Evolutionary conservation across 176 grass and related monocot genomes (phyloP).

Genomic region (Elymus sibiricus): DNA sequence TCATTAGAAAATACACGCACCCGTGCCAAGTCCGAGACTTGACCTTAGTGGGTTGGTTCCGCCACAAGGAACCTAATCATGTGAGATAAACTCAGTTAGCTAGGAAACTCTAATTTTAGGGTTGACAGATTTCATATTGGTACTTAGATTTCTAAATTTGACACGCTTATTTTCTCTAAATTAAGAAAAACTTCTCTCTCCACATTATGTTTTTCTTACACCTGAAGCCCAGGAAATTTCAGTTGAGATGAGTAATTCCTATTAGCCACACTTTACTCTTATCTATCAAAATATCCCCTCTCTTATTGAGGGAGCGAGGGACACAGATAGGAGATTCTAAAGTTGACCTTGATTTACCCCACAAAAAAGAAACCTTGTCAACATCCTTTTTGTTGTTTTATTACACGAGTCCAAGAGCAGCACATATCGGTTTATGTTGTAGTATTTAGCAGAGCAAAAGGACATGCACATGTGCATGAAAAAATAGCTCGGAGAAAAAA

Average conservation of each 20-base stretch:
- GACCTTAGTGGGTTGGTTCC: too few species aligned
- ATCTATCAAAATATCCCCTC: neutral
- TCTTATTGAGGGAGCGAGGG: neutral
- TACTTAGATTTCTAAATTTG: neutral
- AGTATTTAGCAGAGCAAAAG: too few species aligned
- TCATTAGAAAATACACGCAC: too few species aligned
- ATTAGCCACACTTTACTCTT: neutral
- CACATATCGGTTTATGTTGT: neutral
- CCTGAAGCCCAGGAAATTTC: neutral
- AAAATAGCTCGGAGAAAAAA: constrained; percentile 13
- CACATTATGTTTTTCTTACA: neutral
- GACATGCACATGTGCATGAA: too few species aligned
- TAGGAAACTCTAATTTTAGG: neutral
- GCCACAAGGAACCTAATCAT: too few species aligned
- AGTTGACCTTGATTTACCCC: neutral
- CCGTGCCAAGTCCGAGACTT: too few species aligned
- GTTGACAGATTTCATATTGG: neutral
- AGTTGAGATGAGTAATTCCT: neutral
- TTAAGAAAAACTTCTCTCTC: too few species aligned
- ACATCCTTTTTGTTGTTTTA: neutral
- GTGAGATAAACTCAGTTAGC: too few species aligned
- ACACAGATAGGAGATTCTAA: constrained; percentile 4
- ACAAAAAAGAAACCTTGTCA: neutral
- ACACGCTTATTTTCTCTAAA: neutral
- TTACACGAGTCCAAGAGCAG: neutral